phyloP scores from a whole-genome alignment of 2,329 filamentous ascomycete genomes.

The Phoma sp. region DNA sequence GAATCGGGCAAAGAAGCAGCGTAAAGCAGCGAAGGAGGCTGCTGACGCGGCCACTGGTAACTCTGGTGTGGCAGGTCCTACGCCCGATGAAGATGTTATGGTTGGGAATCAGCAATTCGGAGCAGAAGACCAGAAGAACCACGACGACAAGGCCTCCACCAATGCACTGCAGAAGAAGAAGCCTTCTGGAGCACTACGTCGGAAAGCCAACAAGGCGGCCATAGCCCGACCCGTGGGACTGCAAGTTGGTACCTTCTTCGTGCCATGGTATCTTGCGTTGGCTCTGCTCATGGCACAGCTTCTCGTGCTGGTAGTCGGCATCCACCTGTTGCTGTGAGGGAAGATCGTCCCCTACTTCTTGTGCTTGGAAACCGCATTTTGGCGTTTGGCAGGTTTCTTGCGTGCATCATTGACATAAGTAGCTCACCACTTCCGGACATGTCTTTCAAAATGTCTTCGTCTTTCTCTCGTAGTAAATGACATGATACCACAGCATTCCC shows the following conservation, averaged over 20 bases:
- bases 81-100: too few species aligned
- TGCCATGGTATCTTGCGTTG: not conserved
- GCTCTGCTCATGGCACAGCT: not conserved
- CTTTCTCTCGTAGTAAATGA: too few species aligned
- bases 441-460: too few species aligned
- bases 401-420: not conserved
- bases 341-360: not conserved
- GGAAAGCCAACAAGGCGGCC: not conserved
- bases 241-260: not conserved
- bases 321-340: not conserved
- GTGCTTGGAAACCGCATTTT: not conserved
- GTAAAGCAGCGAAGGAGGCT: not conserved
- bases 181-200: not conserved
- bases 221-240: not conserved
- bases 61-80: not conserved
- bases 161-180: not conserved
- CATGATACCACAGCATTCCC: too few species aligned
- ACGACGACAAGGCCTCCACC: too few species aligned
- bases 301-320: not conserved
- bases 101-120: not conserved
- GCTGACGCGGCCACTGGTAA: not conserved
- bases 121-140: too few species aligned
- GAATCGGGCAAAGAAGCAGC: not conserved
- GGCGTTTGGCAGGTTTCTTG: not conserved
- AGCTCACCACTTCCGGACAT: too few species aligned